Conservation (phyloP, 2,329 filamentous ascomycete species). For the Dactylellina haptotyla region DNA sequence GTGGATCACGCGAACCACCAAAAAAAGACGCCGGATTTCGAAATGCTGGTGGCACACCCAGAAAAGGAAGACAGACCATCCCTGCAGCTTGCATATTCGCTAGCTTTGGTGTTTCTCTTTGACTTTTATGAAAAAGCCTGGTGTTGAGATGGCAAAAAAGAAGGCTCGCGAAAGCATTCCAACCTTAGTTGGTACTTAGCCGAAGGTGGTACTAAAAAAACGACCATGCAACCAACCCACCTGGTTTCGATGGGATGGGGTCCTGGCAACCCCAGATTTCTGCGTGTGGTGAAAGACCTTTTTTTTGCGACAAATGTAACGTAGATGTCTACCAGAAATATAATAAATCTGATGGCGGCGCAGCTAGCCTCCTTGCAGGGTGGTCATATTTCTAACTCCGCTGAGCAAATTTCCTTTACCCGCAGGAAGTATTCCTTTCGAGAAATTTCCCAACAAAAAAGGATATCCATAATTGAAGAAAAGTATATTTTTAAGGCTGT, state of each 20-base stretch:
- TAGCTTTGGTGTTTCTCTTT: constrained; percentile 1
- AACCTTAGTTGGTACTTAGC: constrained; percentile 42
- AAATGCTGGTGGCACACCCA: constrained; percentile 13
- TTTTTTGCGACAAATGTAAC: no score
- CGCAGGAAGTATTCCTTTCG: no score
- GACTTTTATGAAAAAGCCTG: no score
- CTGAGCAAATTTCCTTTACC: no score
- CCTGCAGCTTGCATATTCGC: constrained; percentile 36
- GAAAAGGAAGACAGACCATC: not conserved
- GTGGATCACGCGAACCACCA: constrained; percentile 54
- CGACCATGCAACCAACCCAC: constrained; percentile 17
- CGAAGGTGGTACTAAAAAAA: constrained; percentile 20
- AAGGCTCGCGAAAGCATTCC: constrained; percentile 47
- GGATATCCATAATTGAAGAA: not conserved
- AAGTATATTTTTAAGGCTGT: no score
- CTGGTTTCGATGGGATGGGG: no score
- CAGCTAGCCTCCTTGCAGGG: no score
- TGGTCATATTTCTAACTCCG: no score
- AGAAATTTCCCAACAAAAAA: constrained; percentile 6
- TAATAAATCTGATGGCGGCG: no score
- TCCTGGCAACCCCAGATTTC: constrained; percentile 36
- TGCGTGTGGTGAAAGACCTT: not conserved
- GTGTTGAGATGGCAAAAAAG: no score
- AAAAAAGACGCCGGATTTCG: constrained; percentile 12
- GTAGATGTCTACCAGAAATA: no score